Evolutionary conservation across 2,329 filamentous ascomycete species (phyloP), one percentile per base, ranked within the genome.

Genomic region (Tolypocladium ovalisporum): DNA sequence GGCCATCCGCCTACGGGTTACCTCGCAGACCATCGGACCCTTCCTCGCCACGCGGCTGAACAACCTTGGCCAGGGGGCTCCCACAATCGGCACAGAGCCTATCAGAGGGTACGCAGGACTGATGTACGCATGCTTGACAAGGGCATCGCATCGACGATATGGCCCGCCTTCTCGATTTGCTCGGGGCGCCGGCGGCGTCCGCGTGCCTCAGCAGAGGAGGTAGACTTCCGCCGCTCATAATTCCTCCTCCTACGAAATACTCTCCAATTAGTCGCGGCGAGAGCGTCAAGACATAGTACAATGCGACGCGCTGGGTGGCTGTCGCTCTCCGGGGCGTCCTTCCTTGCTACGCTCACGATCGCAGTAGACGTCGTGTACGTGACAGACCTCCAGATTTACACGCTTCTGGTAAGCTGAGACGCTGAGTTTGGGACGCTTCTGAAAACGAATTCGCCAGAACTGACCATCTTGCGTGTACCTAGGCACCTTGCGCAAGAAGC

Each of bases 401-500:
- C 71, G 15, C 62, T 70, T 9, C 63, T 79, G 63, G 75, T 77
- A 70, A 22, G 52, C 29, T 22, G 17, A 27, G 27, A 35, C 36
- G 24, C 37, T 5, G 24, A 52, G 10, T 1, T 58, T 44, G 4
- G 56, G 49, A 39, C 19, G 36, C 55, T 62, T 32, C 19, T 56
- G 15, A 40, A 27, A 9, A n/a, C 24, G 6, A 32, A n/a, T 17
- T 32, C 6, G 27, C 44, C 42, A n/a, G 44, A n/a, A 49, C 44
- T 49, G 44, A 49, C 44, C 10, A 3, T 32, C 39, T 15, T 17
- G 39, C 4, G 51, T 10, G 37, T 42, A 13, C 27, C 9, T 59
- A 82, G 76, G 79, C 79, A 42, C 77, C 78, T 29, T 83, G 80
- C 64, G 79, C 73, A 4, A 70, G 74, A 58, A 69, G 65, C 2